Evolutionary conservation across 1,284 basidiomycete genomes (phyloP).

Genomic region (Cutaneotrichosporon spelunceum): DNA sequence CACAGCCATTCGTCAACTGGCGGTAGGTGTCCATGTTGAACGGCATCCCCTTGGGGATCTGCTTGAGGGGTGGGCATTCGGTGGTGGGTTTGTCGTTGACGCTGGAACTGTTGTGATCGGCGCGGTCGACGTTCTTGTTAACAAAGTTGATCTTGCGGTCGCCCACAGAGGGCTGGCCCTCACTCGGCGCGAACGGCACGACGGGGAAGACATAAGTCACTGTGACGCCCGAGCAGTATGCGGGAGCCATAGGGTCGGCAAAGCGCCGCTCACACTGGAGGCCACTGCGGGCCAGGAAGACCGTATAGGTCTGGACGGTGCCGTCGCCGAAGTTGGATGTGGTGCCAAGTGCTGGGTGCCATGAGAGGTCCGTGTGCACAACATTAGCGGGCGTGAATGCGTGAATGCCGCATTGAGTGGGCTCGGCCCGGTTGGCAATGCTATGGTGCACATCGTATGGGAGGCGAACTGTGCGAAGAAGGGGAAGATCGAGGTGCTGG

Average conservation of each 20-base stretch:
- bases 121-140: background rate
- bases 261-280: background rate
- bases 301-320: background rate
- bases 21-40: background rate
- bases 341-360: background rate
- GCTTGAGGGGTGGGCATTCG: background rate
- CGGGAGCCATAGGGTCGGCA: background rate
- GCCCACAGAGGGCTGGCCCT: background rate
- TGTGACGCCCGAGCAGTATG: background rate
- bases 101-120: background rate
- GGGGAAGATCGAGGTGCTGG: slow-evolving; percentile 5
- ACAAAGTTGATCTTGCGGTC: background rate
- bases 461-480: slow-evolving; percentile 8
- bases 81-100: background rate
- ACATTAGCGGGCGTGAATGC: background rate
- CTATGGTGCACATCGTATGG: background rate
- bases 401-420: background rate
- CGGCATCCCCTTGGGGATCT: background rate
- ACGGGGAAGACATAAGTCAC: background rate
- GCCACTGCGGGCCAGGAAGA: background rate
- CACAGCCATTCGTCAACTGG: background rate
- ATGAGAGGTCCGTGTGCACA: background rate
- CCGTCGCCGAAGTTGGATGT: background rate
- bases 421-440: background rate
- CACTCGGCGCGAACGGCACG: background rate